Evolutionary conservation across 495 filamentous ascomycete species (phyloP), one percentile per base, ranked within the genome.

Genomic region (Platismatia glauca): DNA sequence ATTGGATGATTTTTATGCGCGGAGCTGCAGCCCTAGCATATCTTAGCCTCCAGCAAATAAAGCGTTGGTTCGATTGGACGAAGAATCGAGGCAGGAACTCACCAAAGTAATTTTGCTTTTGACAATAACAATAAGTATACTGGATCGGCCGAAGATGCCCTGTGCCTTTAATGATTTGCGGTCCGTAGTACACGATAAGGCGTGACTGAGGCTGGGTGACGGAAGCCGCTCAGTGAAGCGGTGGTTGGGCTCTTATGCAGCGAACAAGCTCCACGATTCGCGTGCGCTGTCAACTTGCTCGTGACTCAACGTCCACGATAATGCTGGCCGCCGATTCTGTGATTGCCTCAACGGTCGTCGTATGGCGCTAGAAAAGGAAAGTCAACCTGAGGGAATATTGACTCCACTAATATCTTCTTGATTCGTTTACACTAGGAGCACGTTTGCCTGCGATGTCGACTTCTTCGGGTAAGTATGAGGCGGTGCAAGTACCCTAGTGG

Each of bases 201-300:
- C 50, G 50, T 53, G 50, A 53, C 50, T 5, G 29, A 31, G 27
- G 29, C 16, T 31, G 50, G 50, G 34, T n/a, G 55, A 58, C 55
- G n/a, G 55, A 58, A 24, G 34, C 55, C 39, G 34, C 22, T 58
- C n/a, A 48, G 61, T 63, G 61, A 56, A 60, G 65, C 65, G 59
- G 61, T 66, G 55, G 66, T 70, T 66, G 60, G 68, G 68, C 64
- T 62, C 66, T 64, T 61, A 60, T 70, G 68, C 68, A 70, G 68
- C 61, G 59, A 38, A 57, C 43, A 63, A 35, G 58, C 59, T 61
- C 52, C 46, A 58, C 57, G 43, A 33, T 55, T 58, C 22, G 61
- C 58, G 61, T 70, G 68, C 67, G 68, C 53, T 70, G 68, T 70
- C 68, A 66, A 43, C 55, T 57, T 52, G 11, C 61, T 57, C 53